Percentiles rank a stretch among this genome's conserved stretches.
phyloP scores from a whole-genome alignment of 2,329 filamentous ascomycete species.

The Neonectria neomacrospora region DNA sequence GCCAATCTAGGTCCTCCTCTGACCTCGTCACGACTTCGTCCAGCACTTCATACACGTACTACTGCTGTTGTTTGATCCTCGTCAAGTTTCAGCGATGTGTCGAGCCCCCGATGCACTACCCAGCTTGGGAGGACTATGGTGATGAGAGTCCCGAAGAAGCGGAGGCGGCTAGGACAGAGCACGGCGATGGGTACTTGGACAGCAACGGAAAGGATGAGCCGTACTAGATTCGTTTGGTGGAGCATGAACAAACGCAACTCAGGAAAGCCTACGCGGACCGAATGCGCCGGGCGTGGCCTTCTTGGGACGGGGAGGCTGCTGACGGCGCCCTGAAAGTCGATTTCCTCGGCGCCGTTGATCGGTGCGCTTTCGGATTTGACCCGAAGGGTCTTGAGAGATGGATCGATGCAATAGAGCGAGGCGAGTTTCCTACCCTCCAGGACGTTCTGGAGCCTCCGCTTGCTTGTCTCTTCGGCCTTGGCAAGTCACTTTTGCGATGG shows the following conservation, averaged over 20 bases:
- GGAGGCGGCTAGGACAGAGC: neutral
- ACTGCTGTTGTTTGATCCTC: no score
- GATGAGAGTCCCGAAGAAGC: conserved; percentile 41
- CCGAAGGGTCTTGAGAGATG: conserved; percentile 2
- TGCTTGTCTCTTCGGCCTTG: neutral
- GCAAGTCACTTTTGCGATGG: neutral
- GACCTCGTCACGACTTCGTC: no score
- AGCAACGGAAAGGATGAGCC: conserved; percentile 52
- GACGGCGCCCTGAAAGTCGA: conserved; percentile 44
- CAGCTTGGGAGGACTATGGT: conserved; percentile 45
- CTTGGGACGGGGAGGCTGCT: conserved; percentile 45
- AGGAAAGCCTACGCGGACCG: conserved; percentile 46
- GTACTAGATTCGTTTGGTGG: conserved; percentile 54
- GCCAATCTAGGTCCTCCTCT: no score
- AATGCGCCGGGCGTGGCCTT: conserved; percentile 47
- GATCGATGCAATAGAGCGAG: conserved; percentile 7
- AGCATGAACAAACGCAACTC: conserved; percentile 54
- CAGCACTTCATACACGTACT: no score
- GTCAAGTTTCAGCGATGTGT: no score
- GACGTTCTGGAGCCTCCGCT: neutral
- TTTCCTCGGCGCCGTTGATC: conserved; percentile 36
- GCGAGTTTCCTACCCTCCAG: conserved; percentile 11
- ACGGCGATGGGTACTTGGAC: conserved; percentile 43
- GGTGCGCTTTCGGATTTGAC: conserved; percentile 1
- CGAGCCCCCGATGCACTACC: no score